These are phyloP conservation scores for Cryptosporidium meleagridis DNA, from an alignment of 169 alveolate species.

Conservation along the genomic window DNA sequence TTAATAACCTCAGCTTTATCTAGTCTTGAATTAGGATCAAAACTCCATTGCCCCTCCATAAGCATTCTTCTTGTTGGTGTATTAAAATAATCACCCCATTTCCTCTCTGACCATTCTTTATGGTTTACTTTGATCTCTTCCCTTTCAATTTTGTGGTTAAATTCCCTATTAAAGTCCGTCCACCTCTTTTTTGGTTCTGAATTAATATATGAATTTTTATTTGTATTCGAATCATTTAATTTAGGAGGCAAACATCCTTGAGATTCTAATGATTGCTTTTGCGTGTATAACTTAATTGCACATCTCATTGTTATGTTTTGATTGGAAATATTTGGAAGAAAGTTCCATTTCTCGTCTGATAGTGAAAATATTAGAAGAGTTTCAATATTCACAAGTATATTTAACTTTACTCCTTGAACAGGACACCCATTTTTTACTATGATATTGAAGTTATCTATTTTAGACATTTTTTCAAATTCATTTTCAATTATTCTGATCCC, in stretches of 20 bases:
- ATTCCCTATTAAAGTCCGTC: slow-evolving; percentile 15
- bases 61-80: background rate
- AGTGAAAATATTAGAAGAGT: slow-evolving; percentile 51
- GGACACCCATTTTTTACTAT: slow-evolving; percentile 30
- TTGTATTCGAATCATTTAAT: background rate
- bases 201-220: background rate
- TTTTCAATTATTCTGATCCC: background rate
- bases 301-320: slow-evolving; percentile 34
- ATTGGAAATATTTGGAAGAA: background rate
- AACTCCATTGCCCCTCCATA: background rate
- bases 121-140: background rate
- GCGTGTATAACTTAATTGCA: background rate
- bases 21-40: background rate
- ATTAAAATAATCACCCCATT: slow-evolving; percentile 16
- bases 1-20: background rate
- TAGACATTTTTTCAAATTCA: background rate
- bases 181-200: slow-evolving; percentile 18
- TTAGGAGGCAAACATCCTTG: slow-evolving; percentile 20
- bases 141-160: background rate
- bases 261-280: slow-evolving; percentile 15
- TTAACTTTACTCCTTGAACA: slow-evolving; percentile 19
- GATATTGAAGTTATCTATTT: background rate
- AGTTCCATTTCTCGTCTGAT: slow-evolving; percentile 26
- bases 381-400: slow-evolving; percentile 17
- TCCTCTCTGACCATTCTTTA: background rate